A percentile compares a stretch with the other conserved stretches of the same genome.
Conservation (phyloP, 164 flowering plant genomes). For the Liquidambar formosana region DNA sequence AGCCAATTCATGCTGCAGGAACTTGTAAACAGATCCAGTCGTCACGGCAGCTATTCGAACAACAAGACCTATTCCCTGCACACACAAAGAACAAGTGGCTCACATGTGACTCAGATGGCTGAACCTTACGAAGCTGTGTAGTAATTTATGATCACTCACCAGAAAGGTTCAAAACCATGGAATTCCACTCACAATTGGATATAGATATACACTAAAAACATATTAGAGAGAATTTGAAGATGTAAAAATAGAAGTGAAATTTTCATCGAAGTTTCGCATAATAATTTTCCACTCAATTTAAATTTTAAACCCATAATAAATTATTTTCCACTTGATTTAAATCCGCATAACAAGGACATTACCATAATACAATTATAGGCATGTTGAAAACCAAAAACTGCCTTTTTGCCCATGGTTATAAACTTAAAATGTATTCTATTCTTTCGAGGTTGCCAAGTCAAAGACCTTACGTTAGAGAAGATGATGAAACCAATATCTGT, state of each 20-base stretch:
- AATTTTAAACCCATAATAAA: too few relatives aligned
- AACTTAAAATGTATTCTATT: too few relatives aligned
- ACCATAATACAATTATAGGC: too few relatives aligned
- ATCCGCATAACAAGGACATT: too few relatives aligned
- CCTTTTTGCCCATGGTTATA: too few relatives aligned
- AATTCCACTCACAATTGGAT: neutral
- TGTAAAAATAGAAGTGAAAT: neutral
- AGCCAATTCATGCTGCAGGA: conserved; percentile 62
- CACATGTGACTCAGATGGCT: too few relatives aligned
- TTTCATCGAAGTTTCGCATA: neutral
- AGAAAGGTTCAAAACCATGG: neutral
- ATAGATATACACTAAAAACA: neutral
- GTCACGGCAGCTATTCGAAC: conserved; percentile 70
- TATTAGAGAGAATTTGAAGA: neutral
- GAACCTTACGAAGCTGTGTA: neutral
- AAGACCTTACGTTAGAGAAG: too few relatives aligned
- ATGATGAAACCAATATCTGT: too few relatives aligned
- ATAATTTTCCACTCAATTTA: too few relatives aligned
- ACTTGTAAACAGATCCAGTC: conserved; percentile 77
- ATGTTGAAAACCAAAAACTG: too few relatives aligned
- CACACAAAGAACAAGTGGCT: too few relatives aligned
- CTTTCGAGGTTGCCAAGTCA: too few relatives aligned
- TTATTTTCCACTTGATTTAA: neutral
- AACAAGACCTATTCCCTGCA: conserved; percentile 71
- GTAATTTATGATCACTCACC: neutral